phyloP scores from a whole-genome alignment of 1,284 basidiomycete species.

The Cutaneotrichosporon daszewskae region DNA sequence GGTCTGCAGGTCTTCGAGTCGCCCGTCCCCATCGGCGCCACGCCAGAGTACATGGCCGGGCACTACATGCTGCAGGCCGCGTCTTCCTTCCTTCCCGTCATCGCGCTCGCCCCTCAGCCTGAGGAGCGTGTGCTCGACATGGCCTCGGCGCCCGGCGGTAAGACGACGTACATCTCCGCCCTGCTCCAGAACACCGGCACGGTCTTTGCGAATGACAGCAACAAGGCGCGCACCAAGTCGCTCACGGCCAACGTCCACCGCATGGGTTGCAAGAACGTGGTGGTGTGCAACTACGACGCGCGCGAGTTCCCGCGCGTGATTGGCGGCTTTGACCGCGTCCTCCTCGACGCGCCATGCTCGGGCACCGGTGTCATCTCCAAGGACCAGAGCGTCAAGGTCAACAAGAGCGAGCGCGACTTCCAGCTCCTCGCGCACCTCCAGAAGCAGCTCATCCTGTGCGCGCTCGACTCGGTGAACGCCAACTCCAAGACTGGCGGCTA shows the following conservation, averaged over 20 bases:
- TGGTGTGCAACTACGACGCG: constrained; percentile 95
- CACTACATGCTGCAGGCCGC: constrained; percentile 99
- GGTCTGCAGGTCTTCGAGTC: constrained; percentile 97
- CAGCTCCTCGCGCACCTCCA: constrained; percentile 90
- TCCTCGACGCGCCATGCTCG: constrained; percentile 95
- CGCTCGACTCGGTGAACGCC: constrained; percentile 90
- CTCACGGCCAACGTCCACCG: constrained; percentile 94
- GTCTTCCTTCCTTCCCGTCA: constrained; percentile 97
- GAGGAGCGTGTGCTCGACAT: constrained; percentile 95
- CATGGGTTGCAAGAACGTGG: constrained; percentile 96
- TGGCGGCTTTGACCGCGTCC: constrained; percentile 93
- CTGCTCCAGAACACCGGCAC: constrained; percentile 95
- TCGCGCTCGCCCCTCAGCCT: constrained; percentile 87
- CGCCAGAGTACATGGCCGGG: constrained; percentile 96
- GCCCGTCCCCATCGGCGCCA: constrained; percentile 90
- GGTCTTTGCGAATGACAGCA: constrained; percentile 97
- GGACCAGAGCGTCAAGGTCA: constrained; percentile 94
- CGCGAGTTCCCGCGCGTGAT: constrained; percentile 99
- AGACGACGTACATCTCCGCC: constrained; percentile 93
- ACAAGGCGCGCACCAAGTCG: constrained; percentile 92
- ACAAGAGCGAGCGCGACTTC: constrained; percentile 96
- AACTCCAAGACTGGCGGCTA: constrained; percentile 87
- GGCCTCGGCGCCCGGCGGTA: constrained; percentile 97
- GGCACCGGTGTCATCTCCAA: constrained; percentile 99
- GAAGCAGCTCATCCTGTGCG: constrained; percentile 97